Evolutionary conservation across 164 flowering plant species (phyloP), one percentile per base, ranked within the genome.

Genomic region (Umbilicus rupestris): DNA sequence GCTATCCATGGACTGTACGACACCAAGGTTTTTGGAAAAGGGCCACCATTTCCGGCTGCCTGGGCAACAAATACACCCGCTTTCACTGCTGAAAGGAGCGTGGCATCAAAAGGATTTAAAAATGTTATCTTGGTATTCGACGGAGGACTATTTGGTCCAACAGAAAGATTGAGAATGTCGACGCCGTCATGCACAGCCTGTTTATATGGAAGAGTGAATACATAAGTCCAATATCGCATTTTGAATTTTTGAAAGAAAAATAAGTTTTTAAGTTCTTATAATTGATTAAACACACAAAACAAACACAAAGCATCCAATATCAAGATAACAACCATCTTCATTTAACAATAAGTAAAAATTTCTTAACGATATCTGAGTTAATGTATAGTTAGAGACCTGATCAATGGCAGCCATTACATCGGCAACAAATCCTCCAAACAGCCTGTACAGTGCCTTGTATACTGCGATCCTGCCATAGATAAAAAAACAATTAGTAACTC

Each of bases 151-250:
- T 91, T 91, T 71, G 97, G 92, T 20, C 97, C 96, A 26, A 94
- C 92, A 67, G 99, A 94, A 62, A 94, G 97, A 76, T 90, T 94
- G 70, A 94, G 84, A 73, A 94, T 84, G 78, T 91, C 99, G 64
- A 94, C 99, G 35, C 99, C 99, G 82, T 94, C 99, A 71, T 82
- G 85, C 71, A 89, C 99, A 77, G 99, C 97, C 99, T 94, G 88
- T 76, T 65, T 64, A 72, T 17, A 75, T 19, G 68, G n/a, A 66
- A 52, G 29, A 7, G 26, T 39, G 29, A 35, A 63, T 37, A 5
- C 1, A 24, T 63, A 20, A 63, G 29, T 22, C 17, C 16, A 29
- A 55, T 15, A 55, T 55, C 33, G 10, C 9, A 22, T 11, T 52
- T 50, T 12, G 11, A 12, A 55, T 55, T 26, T 55, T 33, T 11